Percentiles rank a stretch among this genome's conserved stretches.
phyloP scores from a whole-genome alignment of 305 asterid genomes.

The Solanum aculeatissimum region DNA sequence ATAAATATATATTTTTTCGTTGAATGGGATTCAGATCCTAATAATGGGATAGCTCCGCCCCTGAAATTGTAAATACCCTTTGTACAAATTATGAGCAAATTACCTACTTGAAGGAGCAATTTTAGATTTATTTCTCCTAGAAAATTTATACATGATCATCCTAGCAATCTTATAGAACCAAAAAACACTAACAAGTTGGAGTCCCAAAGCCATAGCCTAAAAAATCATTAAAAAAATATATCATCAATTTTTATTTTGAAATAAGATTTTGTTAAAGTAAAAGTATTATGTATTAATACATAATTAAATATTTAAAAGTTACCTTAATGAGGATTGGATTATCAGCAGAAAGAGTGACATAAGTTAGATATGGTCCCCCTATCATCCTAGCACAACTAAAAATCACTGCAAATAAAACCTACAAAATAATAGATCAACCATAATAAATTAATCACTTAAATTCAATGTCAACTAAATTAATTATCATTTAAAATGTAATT shows the following conservation, averaged over 20 bases:
- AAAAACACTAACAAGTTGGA: slow-evolving; percentile 64
- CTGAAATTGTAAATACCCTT: too few relatives aligned
- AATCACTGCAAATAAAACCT: slow-evolving; percentile 56
- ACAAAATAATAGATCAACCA: not conserved
- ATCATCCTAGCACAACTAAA: slow-evolving; percentile 77
- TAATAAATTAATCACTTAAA: not conserved
- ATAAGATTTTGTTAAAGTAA: not conserved
- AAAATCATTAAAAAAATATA: not conserved
- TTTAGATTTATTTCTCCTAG: slow-evolving; percentile 12
- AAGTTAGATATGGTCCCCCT: slow-evolving; percentile 66
- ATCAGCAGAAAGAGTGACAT: slow-evolving; percentile 46
- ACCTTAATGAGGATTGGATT: slow-evolving; percentile 84
- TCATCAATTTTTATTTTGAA: not conserved
- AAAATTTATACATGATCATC: slow-evolving; percentile 55
- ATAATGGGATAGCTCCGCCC: too few relatives aligned
- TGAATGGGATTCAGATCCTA: too few relatives aligned
- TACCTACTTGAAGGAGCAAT: not conserved
- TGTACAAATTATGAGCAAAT: not conserved
- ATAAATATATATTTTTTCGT: too few relatives aligned
- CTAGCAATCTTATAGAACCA: slow-evolving; percentile 83
- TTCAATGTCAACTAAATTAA: not conserved
- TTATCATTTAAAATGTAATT: not conserved
- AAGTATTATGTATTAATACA: not conserved
- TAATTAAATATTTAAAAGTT: not conserved
- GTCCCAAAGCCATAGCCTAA: slow-evolving; percentile 76